These are phyloP conservation scores for Myriosclerotinia duriaeana DNA, from an alignment of 2,329 filamentous ascomycete species.

Conservation along the genomic window DNA sequence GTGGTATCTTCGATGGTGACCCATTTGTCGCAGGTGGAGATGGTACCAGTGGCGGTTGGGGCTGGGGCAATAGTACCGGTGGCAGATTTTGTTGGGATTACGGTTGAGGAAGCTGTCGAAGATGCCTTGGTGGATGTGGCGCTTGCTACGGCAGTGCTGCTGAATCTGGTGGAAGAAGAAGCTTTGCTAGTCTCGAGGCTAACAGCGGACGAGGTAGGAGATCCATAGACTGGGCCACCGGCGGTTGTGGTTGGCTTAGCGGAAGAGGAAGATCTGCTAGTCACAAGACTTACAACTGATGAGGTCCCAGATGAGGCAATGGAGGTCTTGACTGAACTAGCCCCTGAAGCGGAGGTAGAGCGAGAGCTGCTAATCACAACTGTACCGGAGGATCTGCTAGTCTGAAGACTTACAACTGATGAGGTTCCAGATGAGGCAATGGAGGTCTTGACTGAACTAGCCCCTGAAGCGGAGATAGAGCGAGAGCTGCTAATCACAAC, in stretches of 20 bases:
- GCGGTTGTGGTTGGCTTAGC: background rate
- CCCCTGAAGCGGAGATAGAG: slow-evolving; percentile 3
- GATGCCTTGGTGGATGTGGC: background rate
- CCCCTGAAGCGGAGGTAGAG: slow-evolving; percentile 3
- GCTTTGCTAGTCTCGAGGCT: background rate
- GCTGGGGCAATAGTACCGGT: slow-evolving; percentile 13
- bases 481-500: background rate
- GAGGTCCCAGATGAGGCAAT: background rate
- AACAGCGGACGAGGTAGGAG: slow-evolving; percentile 2
- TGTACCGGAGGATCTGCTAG: background rate
- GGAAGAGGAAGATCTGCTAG: background rate
- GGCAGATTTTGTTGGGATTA: background rate
- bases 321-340: slow-evolving; percentile 2
- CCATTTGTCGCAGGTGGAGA: slow-evolving; percentile 37
- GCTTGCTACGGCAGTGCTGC: background rate
- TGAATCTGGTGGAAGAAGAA: background rate
- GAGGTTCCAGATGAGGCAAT: background rate
- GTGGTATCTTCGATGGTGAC: slow-evolving; percentile 7
- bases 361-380: background rate
- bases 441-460: background rate
- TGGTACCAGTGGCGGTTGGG: slow-evolving; percentile 36
- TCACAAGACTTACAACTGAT: background rate
- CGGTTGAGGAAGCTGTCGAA: background rate
- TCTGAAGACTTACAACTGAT: background rate
- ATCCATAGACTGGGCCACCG: background rate